Base-by-base conservation (phyloP, 2,329 filamentous ascomycete species). In the Helicocarpus griseus region DNA sequence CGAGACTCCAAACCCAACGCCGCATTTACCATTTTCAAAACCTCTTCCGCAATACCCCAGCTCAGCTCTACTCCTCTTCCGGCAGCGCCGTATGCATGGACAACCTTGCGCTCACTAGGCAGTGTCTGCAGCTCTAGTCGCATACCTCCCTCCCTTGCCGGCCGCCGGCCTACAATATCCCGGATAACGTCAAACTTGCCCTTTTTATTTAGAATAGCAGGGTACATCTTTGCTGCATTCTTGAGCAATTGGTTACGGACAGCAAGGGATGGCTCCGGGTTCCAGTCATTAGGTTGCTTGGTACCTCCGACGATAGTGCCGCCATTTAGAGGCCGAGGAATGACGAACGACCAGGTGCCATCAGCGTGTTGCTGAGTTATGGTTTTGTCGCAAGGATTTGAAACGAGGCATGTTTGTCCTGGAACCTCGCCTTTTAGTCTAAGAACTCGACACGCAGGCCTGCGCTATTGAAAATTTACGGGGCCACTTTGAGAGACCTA, bases 251-350 rank as follows among this genome's bases (percentile, higher is more conserved):
- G 61, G 35, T 69, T 63, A 17, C 80, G 65, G 0, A 76, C 74
- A 44, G 74, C 73, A 1, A 57, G 53, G 0, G 72, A 77, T 1
- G 80, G 75, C 17, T 71, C 65, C 0, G 72, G 62, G 44, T 77
- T 70, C 77, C 77, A 82, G 61, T 83, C 70, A 51, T 77, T 67
- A 1, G 74, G 72, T 60, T 85, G 77, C 62, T 83, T 85, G 8
- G 81, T 86, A 0, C 82, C 82, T 4, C 82, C 83, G 19, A 86
- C 77, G 36, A 86, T 71, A 0, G 82, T 85, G 2, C 82, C 82
- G 2, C 82, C 82, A 31, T 78, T 71, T 24, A 81, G 77, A 7
- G 75, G 77, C 2, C 83, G 74, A 0, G 82, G 81, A 5, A 86
- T 78, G 43, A 76, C 75, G 56, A 85, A 85, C 0, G 76, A 74